Evolutionary conservation across 331 rosid genomes (phyloP).

Genomic region (Prunus yedoensis): DNA sequence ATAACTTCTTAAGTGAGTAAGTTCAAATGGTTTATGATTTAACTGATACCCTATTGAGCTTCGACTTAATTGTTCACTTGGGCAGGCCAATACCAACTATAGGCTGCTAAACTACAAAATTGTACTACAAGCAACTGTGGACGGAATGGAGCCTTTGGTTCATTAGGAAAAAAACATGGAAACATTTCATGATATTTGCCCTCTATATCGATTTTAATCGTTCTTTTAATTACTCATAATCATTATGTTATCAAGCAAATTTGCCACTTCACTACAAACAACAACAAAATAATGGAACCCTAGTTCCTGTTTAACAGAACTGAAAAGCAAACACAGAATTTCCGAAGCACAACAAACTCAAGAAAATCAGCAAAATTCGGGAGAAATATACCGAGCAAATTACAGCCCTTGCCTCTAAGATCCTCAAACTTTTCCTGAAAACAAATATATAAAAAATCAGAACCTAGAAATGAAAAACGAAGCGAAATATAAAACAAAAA

Average conservation of each 20-base stretch:
- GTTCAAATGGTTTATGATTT: background rate
- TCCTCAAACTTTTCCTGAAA: slow-evolving; percentile 79
- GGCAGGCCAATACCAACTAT: background rate
- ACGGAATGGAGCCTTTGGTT: background rate
- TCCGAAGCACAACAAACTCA: background rate
- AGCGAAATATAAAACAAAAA: background rate
- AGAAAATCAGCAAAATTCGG: background rate
- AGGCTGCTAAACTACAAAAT: background rate
- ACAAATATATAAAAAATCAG: background rate
- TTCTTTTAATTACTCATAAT: background rate
- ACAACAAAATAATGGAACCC: background rate
- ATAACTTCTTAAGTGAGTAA: background rate
- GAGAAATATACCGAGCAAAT: slow-evolving; percentile 58
- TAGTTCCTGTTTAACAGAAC: background rate
- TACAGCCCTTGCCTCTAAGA: slow-evolving; percentile 74
- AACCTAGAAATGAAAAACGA: background rate
- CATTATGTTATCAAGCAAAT: background rate
- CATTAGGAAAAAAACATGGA: background rate
- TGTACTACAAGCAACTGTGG: background rate
- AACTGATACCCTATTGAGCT: background rate
- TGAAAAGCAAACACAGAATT: background rate
- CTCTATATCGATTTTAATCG: background rate
- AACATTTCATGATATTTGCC: background rate
- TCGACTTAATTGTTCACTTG: background rate
- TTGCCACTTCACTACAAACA: background rate